Evolutionary conservation across 2,329 filamentous ascomycete genomes (phyloP), one percentile per base, ranked within the genome.

Genomic region (Sclerotinia trifoliorum): DNA sequence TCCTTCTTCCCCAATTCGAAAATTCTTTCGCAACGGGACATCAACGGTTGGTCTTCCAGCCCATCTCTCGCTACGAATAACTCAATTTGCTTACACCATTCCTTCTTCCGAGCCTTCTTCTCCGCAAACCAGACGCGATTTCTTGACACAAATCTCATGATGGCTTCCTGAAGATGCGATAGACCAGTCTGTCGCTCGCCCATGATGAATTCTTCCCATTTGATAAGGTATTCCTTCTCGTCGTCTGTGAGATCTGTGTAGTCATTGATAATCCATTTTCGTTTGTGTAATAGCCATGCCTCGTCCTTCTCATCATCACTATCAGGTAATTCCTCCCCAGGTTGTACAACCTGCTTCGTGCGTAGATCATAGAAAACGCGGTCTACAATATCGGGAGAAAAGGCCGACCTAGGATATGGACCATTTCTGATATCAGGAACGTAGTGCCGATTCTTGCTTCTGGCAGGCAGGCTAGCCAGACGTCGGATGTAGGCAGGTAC

Each of bases 261-360:
- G 46, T 77, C 75, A 35, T 74, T 73, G 10, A 78, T 72, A 2
- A 72, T 69, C 49, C 77, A 76, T 35, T 72, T 70, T 44, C 75
- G 73, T 55, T 75, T 76, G 19, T 74, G 73, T 21, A 74, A 61
- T 11, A 77, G 69, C 76, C 76, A 78, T n/a, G 42, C 52, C 54
- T 77, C 73, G 42, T 77, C 75, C 19, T 71, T 73, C 35, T 77
- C 76, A 39, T 76, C 74, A 24, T 76, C 76, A 42, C 73, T 76
- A 55, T 71, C 68, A 19, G 73, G 69, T 15, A 77, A 65, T 24
- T 72, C 71, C 48, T 77, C 75, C 24, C 74, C 76, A 46, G 74
- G 68, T 10, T 66, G 15, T 6, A 78, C 65, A 6, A 70, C n/a
- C 44, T 70, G 71, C 56, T 74, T 78, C 0, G 75, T 74, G 13